Conservation (phyloP, 2,329 filamentous ascomycete species). For the Chaetoscypha palmicola region DNA sequence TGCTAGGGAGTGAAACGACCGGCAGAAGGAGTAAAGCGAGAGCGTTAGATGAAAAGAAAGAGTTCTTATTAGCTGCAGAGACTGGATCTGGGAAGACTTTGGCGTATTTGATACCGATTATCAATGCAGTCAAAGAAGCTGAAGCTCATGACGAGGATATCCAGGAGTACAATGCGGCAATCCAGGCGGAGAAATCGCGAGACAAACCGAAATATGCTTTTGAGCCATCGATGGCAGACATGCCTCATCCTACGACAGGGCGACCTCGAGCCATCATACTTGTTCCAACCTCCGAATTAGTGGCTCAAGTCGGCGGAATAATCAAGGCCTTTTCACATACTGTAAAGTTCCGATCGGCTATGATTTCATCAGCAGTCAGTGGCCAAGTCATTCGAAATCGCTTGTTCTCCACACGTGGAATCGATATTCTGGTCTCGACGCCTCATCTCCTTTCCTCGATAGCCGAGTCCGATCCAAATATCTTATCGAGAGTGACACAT, state of each 20-base stretch:
- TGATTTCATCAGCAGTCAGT: conserved; percentile 71
- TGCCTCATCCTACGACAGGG: conserved; percentile 65
- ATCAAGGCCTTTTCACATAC: conserved; percentile 78
- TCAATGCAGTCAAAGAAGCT: conserved; percentile 77
- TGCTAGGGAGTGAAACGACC: conserved; percentile 52
- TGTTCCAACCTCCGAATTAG: conserved; percentile 87
- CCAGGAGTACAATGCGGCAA: conserved; percentile 52
- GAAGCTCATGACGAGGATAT: conserved; percentile 55
- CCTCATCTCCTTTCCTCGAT: conserved; percentile 87
- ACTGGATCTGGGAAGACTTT: conserved; percentile 96
- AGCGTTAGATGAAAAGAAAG: conserved; percentile 33
- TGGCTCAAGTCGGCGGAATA: conserved; percentile 75
- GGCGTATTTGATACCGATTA: conserved; percentile 77
- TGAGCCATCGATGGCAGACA: conserved; percentile 49
- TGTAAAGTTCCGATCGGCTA: conserved; percentile 77
- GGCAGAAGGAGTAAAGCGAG: conserved; percentile 31
- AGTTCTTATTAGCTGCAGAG: conserved; percentile 84
- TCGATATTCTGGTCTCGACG: conserved; percentile 82
- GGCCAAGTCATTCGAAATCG: conserved; percentile 75
- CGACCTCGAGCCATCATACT: conserved; percentile 79
- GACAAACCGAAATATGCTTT: conserved; percentile 56
- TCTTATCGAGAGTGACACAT: conserved; percentile 84
- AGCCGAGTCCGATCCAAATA: conserved; percentile 80
- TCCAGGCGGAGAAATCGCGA: conserved; percentile 46
- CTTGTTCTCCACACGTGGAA: conserved; percentile 71